A percentile compares a stretch with the other conserved stretches of the same genome.
Evolutionary conservation across 2,329 filamentous ascomycete species (phyloP).

Genomic region (Trichophyton simii): DNA sequence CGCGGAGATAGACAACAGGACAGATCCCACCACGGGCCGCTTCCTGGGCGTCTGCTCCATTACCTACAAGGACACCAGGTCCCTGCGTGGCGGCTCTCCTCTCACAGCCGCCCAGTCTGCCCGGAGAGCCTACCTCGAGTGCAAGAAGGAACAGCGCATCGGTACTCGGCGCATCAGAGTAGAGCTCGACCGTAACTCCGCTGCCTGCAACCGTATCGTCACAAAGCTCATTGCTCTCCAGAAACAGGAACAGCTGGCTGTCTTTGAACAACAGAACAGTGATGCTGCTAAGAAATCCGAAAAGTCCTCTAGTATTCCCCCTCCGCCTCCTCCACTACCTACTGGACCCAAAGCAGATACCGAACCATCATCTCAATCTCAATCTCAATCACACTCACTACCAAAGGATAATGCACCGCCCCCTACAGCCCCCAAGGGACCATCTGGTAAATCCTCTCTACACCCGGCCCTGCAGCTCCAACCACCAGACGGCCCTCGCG

Average conservation of each 20-base stretch:
- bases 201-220: slow-evolving; percentile 66
- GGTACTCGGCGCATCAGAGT: slow-evolving; percentile 67
- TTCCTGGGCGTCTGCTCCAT: slow-evolving; percentile 90
- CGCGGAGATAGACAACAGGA: slow-evolving; percentile 80
- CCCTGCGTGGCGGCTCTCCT: slow-evolving; percentile 39
- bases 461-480: slow-evolving; percentile 12
- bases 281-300: slow-evolving; percentile 1
- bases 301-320: not conserved
- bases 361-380: not conserved
- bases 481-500: slow-evolving; percentile 23
- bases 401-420: slow-evolving; percentile 42
- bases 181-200: slow-evolving; percentile 78
- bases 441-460: slow-evolving; percentile 45
- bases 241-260: slow-evolving; percentile 24
- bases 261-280: slow-evolving; percentile 14
- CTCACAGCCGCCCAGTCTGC: slow-evolving; percentile 68
- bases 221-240: slow-evolving; percentile 60
- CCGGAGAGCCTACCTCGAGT: slow-evolving; percentile 58
- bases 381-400: not conserved
- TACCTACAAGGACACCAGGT: slow-evolving; percentile 62
- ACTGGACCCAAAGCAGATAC: slow-evolving; percentile 3
- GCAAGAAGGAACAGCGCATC: slow-evolving; percentile 67
- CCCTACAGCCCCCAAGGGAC: slow-evolving; percentile 76
- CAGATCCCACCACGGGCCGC: slow-evolving; percentile 86
- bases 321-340: not conserved